Conservation (phyloP, 768 basidiomycete species). For the Mycena indigotica region DNA sequence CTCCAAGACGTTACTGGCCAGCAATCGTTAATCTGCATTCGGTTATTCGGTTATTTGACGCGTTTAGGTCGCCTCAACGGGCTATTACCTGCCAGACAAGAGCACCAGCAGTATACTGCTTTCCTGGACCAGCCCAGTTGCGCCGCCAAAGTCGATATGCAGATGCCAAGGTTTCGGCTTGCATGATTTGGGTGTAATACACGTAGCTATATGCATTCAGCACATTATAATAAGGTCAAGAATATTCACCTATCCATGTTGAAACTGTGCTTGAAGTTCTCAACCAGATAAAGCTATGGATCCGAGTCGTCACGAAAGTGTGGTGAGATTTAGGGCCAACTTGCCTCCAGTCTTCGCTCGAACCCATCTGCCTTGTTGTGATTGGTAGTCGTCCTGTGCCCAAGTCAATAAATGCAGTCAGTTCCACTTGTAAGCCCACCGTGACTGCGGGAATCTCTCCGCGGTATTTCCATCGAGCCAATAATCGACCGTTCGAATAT, state of each 20-base stretch:
- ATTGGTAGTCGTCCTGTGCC: conserved; percentile 67
- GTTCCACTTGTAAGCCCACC: no score
- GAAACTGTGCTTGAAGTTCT: conserved; percentile 90
- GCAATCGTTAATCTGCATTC: conserved; percentile 76
- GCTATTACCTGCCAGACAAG: conserved; percentile 95
- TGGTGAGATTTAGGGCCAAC: conserved; percentile 5
- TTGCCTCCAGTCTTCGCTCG: conserved; percentile 78
- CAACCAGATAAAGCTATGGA: conserved; percentile 80
- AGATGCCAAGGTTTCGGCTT: conserved; percentile 85
- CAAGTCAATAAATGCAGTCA: conserved; percentile 9
- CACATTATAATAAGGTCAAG: conserved; percentile 10
- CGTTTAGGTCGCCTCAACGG: no score
- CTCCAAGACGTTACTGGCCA: conserved; percentile 96
- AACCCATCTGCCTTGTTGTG: conserved; percentile 94
- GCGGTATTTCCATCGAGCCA: conserved; percentile 77
- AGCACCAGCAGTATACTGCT: conserved; percentile 86
- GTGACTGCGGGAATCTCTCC: conserved; percentile 88
- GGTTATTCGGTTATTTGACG: no score
- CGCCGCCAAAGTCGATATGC: conserved; percentile 92
- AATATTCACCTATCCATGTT: conserved; percentile 74
- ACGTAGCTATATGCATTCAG: conserved; percentile 60
- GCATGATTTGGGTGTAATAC: conserved; percentile 96
- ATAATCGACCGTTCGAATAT: conserved; percentile 85
- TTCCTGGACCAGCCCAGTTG: conserved; percentile 86
- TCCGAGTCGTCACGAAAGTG: no score